Evolutionary conservation across 352 stramenopile species (phyloP).

Genomic region (Globisporangium paddicum): DNA sequence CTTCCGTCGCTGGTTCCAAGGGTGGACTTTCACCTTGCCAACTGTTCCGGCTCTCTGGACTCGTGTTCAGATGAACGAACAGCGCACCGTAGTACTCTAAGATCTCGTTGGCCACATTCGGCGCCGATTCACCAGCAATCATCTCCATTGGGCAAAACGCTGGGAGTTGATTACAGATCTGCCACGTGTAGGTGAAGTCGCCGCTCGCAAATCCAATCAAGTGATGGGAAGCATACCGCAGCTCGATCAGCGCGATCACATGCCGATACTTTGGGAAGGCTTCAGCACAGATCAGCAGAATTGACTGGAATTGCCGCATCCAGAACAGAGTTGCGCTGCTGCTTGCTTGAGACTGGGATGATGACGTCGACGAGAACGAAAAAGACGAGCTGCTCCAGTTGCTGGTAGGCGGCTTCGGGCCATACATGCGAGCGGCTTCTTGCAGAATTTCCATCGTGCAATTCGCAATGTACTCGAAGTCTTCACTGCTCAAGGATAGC

Average conservation of each 20-base stretch:
- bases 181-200: slow-evolving; percentile 69
- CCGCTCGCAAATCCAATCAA: slow-evolving; percentile 56
- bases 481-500: slow-evolving; percentile 25
- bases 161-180: slow-evolving; percentile 64
- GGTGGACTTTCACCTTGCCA: slow-evolving; percentile 19
- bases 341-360: slow-evolving; percentile 26
- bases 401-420: slow-evolving; percentile 28
- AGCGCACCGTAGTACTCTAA: slow-evolving; percentile 68
- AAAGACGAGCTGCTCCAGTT: slow-evolving; percentile 21
- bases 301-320: slow-evolving; percentile 78
- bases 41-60: slow-evolving; percentile 34
- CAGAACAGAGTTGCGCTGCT: slow-evolving; percentile 66
- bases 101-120: slow-evolving; percentile 74
- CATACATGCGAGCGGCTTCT: slow-evolving; percentile 68
- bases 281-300: slow-evolving; percentile 56
- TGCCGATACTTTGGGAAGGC: slow-evolving; percentile 65
- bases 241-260: slow-evolving; percentile 66
- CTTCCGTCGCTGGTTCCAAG: slow-evolving; percentile 13
- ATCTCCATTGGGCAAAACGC: slow-evolving; percentile 34
- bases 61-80: slow-evolving; percentile 57
- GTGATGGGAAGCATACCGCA: slow-evolving; percentile 81
- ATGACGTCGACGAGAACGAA: slow-evolving; percentile 33
- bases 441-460: slow-evolving; percentile 70
- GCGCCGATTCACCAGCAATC: slow-evolving; percentile 51
- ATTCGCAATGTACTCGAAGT: slow-evolving; percentile 53